Conservation (phyloP, 1,284 basidiomycete genomes). For the Melampsora abietis-canadensis region DNA sequence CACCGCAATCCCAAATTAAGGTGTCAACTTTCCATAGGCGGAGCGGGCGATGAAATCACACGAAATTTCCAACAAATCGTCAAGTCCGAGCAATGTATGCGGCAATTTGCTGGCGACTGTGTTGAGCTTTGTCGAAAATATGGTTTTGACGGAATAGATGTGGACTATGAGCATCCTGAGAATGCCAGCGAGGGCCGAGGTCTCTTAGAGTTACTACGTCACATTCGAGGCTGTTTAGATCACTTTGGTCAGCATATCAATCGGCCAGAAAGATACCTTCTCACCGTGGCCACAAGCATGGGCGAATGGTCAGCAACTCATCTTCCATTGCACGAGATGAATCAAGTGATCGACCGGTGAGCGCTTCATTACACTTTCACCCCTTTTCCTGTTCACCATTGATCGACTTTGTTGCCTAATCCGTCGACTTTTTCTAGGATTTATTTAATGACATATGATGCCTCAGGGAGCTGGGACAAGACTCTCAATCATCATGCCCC, state of each 20-base stretch:
- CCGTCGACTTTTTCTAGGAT: constrained; percentile 2
- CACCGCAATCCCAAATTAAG: constrained; percentile 34
- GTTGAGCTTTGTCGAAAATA: constrained; percentile 30
- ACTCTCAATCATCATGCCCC: constrained; percentile 37
- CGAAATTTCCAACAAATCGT: constrained; percentile 31
- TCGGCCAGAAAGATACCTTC: constrained; percentile 29
- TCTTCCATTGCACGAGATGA: constrained; percentile 40
- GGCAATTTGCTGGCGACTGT: constrained; percentile 34
- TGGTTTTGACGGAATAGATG: constrained; percentile 42
- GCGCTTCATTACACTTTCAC: background rate
- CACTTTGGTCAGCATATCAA: constrained; percentile 17
- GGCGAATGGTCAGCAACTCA: constrained; percentile 41
- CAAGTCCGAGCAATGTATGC: constrained; percentile 22
- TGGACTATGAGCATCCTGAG: constrained; percentile 43
- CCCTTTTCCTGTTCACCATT: background rate
- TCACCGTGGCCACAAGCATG: constrained; percentile 38
- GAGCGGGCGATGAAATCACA: constrained; percentile 34
- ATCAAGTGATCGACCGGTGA: constrained; percentile 37
- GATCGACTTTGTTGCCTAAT: background rate
- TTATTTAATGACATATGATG: constrained; percentile 43
- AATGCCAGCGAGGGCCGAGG: constrained; percentile 29
- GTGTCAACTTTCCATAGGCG: constrained; percentile 39
- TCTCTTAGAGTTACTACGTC: constrained; percentile 20
- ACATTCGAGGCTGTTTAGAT: constrained; percentile 23
- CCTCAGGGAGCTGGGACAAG: constrained; percentile 39